phyloP scores from a whole-genome alignment of 2,329 filamentous ascomycete species.

The Colletotrichum sp. region DNA sequence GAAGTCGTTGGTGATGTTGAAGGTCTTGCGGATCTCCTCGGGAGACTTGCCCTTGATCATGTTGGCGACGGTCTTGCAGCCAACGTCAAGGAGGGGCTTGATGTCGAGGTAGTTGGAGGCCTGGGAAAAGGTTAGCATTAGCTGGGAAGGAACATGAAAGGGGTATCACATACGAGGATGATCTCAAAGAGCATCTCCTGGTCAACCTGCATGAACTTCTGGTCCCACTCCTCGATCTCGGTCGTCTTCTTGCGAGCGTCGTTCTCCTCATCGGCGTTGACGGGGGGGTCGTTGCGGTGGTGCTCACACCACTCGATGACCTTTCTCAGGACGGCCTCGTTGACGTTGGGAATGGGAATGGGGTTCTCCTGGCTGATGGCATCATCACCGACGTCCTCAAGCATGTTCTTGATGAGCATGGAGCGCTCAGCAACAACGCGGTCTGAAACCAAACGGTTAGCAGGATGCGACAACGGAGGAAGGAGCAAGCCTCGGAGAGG shows the following conservation, averaged over 20 bases:
- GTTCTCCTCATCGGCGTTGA: constrained; percentile 85
- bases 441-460: constrained; percentile 53
- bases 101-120: constrained; percentile 99
- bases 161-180: constrained; percentile 75
- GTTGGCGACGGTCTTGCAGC: constrained; percentile 99
- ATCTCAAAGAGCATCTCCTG: constrained; percentile 99
- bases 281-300: constrained; percentile 82
- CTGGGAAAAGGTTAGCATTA: constrained; percentile 45
- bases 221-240: constrained; percentile 99
- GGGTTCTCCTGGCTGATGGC: constrained; percentile 61
- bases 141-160: neutral
- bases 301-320: constrained; percentile 98
- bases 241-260: constrained; percentile 98
- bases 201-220: constrained; percentile 99
- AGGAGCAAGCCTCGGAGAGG: neutral
- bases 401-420: constrained; percentile 96
- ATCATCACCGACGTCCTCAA: constrained; percentile 85
- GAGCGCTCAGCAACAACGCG: constrained; percentile 88
- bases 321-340: constrained; percentile 91
- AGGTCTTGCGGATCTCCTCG: constrained; percentile 98
- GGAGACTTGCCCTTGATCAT: constrained; percentile 99
- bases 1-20: constrained; percentile 99
- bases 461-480: neutral
- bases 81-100: constrained; percentile 95
- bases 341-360: constrained; percentile 92